Percentiles rank a stretch among this genome's conserved stretches.
Evolutionary conservation across 257 asterid species (phyloP).

Genomic region (Coffea canephora): DNA sequence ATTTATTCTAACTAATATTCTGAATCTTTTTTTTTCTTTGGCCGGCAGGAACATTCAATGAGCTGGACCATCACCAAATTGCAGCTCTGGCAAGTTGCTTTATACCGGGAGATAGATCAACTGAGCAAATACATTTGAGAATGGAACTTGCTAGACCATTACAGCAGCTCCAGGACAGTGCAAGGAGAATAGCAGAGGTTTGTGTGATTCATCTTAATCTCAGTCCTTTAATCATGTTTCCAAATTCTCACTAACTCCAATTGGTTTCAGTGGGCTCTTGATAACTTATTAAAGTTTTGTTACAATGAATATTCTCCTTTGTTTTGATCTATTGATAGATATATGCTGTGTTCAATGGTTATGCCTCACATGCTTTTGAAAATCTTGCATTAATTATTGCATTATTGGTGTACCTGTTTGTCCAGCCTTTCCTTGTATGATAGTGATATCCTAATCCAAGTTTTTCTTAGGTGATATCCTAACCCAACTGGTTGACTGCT

Average conservation of each 20-base stretch:
- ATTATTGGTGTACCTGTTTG: not conserved
- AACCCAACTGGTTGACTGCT: not conserved
- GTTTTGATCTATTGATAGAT: not conserved
- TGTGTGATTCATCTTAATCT: constrained; percentile 13
- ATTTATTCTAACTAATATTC: constrained; percentile 1
- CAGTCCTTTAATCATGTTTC: not conserved
- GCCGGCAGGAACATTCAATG: constrained; percentile 80
- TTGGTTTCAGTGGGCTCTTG: not conserved
- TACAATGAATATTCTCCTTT: not conserved
- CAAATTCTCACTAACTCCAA: not conserved
- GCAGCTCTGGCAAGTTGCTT: constrained; percentile 97
- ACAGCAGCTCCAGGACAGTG: constrained; percentile 96
- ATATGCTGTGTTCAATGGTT: not conserved
- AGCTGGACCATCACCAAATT: constrained; percentile 90
- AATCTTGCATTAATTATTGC: not conserved
- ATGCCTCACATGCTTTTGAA: not conserved
- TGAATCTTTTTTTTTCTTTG: not conserved
- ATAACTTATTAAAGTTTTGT: not conserved
- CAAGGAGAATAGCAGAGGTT: constrained; percentile 91
- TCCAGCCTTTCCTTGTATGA: not conserved
- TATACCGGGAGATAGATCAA: constrained; percentile 82
- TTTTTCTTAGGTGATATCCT: not conserved
- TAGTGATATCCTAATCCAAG: not conserved
- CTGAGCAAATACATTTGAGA: constrained; percentile 75
- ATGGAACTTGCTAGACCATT: constrained; percentile 89